Percentiles rank a stretch among this genome's conserved stretches.
Evolutionary conservation across 108 stramenopile genomes (phyloP).

Genomic region (Parietichytrium sp.): DNA sequence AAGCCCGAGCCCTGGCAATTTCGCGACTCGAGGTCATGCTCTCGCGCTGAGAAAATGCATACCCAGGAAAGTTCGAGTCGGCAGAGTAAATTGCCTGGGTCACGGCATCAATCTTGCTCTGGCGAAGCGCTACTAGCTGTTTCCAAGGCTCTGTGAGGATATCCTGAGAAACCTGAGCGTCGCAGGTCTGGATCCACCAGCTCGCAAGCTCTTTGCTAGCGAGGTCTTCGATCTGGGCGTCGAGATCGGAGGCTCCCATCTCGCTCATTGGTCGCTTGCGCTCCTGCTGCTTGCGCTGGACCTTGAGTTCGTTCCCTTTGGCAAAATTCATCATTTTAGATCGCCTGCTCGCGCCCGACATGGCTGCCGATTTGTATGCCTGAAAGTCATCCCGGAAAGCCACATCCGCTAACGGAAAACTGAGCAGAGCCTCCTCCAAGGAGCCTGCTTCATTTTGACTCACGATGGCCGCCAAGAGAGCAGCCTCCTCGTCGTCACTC

Average conservation of each 20-base stretch:
- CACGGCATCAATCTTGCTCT: background rate
- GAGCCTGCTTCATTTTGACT: background rate
- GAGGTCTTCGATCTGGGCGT: too few species aligned
- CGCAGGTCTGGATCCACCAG: slow-evolving; percentile 27
- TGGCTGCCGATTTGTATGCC: background rate
- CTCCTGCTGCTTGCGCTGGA: background rate
- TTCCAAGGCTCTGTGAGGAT: background rate
- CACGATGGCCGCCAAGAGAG: background rate
- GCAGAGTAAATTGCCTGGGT: slow-evolving; percentile 13
- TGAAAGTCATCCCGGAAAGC: background rate
- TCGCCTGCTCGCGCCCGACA: background rate
- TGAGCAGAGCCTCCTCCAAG: background rate
- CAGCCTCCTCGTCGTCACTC: background rate
- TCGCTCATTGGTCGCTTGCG: background rate
- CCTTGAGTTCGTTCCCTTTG: background rate
- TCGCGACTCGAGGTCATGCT: background rate
- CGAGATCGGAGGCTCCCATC: too few species aligned
- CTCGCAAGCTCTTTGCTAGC: background rate
- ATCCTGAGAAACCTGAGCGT: background rate
- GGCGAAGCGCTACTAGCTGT: background rate
- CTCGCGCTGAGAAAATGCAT: background rate
- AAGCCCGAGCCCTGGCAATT: background rate
- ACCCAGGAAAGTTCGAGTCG: background rate
- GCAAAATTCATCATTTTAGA: background rate
- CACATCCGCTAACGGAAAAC: background rate